These are phyloP conservation scores for Entomortierella chlamydospora DNA, from an alignment of 192 early-diverging fungal species.

Conservation along the genomic window DNA sequence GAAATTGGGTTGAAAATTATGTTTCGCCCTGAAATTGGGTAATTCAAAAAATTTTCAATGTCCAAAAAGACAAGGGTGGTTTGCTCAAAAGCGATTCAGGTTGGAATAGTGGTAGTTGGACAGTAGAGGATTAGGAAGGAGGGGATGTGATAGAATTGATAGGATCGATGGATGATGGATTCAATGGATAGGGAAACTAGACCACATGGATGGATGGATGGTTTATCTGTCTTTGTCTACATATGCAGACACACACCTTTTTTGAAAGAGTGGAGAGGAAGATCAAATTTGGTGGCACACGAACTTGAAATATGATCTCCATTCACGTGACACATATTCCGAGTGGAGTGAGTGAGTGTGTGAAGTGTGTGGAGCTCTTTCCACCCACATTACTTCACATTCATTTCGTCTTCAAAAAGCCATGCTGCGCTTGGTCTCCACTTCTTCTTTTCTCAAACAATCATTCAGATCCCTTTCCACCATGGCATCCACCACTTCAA, in stretches of 20 bases:
- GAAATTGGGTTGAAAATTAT: too few species aligned
- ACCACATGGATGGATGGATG: constrained; percentile 4
- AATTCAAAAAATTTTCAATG: too few species aligned
- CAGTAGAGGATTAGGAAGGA: neutral
- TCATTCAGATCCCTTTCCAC: constrained; percentile 24
- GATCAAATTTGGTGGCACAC: neutral
- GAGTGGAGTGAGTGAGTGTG: neutral
- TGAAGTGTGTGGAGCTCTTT: neutral
- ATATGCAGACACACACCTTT: constrained; percentile 1
- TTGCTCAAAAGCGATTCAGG: neutral
- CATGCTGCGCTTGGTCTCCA: constrained; percentile 38
- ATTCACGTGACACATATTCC: too few species aligned
- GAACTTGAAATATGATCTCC: neutral
- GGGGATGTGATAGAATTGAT: neutral
- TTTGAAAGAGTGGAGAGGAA: neutral
- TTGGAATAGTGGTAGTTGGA: neutral
- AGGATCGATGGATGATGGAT: neutral
- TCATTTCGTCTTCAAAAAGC: neutral
- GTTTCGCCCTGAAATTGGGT: too few species aligned
- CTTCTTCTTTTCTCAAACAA: constrained; percentile 9
- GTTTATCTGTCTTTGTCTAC: neutral
- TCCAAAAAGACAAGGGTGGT: too few species aligned
- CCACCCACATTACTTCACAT: neutral
- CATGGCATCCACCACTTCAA: constrained; percentile 17
- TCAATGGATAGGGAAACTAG: too few species aligned